Percentiles rank a stretch among this genome's conserved stretches.
Conservation (phyloP, 768 basidiomycete species). For the Epithele typhae region DNA sequence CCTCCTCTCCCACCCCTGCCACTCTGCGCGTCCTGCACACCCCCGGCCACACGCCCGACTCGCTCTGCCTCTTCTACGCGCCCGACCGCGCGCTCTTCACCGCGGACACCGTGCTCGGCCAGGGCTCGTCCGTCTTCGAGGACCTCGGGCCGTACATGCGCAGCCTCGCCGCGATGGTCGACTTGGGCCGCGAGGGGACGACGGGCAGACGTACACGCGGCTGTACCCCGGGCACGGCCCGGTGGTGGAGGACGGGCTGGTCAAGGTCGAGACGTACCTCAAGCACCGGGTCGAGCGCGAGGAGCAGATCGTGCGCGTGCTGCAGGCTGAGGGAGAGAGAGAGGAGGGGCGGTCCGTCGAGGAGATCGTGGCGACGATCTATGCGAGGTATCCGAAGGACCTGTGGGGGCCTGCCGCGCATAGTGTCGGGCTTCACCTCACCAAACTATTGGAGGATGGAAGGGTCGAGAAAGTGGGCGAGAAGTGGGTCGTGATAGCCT, state of each 20-base stretch:
- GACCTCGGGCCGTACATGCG: slow-evolving; percentile 69
- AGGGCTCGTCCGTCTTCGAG: slow-evolving; percentile 87
- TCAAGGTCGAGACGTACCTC: slow-evolving; percentile 68
- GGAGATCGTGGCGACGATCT: slow-evolving; percentile 61
- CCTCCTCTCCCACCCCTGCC: slow-evolving; percentile 12
- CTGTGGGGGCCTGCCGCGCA: slow-evolving; percentile 72
- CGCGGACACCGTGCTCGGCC: slow-evolving; percentile 86
- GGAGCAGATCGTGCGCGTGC: slow-evolving; percentile 59
- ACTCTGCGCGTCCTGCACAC: slow-evolving; percentile 70
- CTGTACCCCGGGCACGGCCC: slow-evolving; percentile 94
- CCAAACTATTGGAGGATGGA: slow-evolving; percentile 66
- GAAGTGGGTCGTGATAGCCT: slow-evolving; percentile 20
- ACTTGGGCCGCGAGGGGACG: slow-evolving; percentile 24
- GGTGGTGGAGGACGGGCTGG: slow-evolving; percentile 57
- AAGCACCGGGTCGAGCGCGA: slow-evolving; percentile 80
- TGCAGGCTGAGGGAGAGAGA: slow-evolving; percentile 34
- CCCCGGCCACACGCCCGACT: slow-evolving; percentile 90
- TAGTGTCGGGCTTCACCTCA: slow-evolving; percentile 65
- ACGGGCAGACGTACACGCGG: slow-evolving; percentile 30
- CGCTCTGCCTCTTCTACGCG: slow-evolving; percentile 66
- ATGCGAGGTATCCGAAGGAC: slow-evolving; percentile 65
- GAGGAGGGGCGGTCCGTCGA: slow-evolving; percentile 51
- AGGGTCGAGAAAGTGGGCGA: slow-evolving; percentile 32
- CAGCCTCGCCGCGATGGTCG: slow-evolving; percentile 57
- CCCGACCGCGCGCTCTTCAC: slow-evolving; percentile 80